Evolutionary conservation across 2,329 filamentous ascomycete genomes (phyloP).

Genomic region (Botrytis deweyae): DNA sequence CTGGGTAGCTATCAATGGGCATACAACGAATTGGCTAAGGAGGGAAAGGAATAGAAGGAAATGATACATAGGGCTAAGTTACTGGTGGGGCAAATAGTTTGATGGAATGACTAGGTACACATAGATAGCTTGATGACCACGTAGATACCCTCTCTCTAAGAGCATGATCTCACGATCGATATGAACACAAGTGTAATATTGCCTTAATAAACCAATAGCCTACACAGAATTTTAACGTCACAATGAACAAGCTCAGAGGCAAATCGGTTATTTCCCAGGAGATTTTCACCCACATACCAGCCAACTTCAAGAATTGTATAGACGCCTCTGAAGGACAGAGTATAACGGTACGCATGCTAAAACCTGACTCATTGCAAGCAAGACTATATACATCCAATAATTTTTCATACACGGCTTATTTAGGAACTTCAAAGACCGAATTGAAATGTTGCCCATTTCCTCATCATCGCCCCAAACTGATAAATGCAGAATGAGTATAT

Average conservation of each 20-base stretch:
- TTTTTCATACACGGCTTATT: background rate
- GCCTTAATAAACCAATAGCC: background rate
- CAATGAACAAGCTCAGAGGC: background rate
- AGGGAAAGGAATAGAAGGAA: conserved; percentile 9
- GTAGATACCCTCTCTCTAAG: conserved; percentile 4
- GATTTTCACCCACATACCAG: no score
- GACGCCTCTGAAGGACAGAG: background rate
- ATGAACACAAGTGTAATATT: background rate
- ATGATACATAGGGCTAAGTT: background rate
- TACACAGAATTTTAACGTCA: background rate
- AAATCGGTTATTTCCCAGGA: background rate
- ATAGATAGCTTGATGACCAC: conserved; percentile 3
- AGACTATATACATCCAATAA: background rate
- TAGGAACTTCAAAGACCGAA: background rate
- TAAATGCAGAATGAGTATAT: background rate
- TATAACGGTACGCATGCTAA: background rate
- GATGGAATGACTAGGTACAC: background rate
- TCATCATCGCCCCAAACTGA: background rate
- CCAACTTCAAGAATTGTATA: background rate
- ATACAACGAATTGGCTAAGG: conserved; percentile 63
- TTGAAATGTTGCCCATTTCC: background rate
- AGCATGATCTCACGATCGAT: conserved; percentile 12
- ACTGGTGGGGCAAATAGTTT: background rate
- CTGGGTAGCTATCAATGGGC: conserved; percentile 90
- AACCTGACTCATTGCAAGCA: background rate